phyloP scores from a whole-genome alignment of 2,329 filamentous ascomycete species.

The Podosphaera fusca region DNA sequence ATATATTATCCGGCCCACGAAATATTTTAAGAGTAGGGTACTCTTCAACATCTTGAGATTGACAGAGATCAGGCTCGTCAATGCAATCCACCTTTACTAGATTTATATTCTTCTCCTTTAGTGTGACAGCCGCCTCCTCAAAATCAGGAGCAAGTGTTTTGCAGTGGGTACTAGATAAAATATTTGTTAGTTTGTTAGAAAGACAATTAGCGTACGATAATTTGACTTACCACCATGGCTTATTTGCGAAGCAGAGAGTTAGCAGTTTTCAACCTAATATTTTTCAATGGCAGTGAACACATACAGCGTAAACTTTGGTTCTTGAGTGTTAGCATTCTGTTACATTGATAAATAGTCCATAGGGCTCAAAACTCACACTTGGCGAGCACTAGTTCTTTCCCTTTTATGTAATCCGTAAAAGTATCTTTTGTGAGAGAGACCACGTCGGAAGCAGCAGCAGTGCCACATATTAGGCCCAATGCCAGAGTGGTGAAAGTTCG shows the following conservation, averaged over 20 bases:
- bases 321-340: conserved; percentile 6
- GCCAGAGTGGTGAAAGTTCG: conserved; percentile 15
- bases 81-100: conserved; percentile 88
- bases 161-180: conserved; percentile 47
- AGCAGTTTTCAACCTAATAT: conserved; percentile 7
- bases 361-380: conserved; percentile 44
- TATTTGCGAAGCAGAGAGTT: conserved; percentile 7
- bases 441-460: conserved; percentile 58
- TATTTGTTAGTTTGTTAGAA: conserved; percentile 10
- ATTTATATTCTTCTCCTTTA: conserved; percentile 74
- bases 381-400: conserved; percentile 73
- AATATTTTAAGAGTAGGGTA: conserved; percentile 99
- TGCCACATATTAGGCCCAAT: conserved; percentile 18
- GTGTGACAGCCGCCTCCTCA: conserved; percentile 59
- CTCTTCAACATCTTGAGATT: conserved; percentile 74
- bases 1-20: conserved; percentile 63
- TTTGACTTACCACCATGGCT: conserved; percentile 17
- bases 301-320: conserved; percentile 63
- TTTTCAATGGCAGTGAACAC: conserved; percentile 29
- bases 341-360: conserved; percentile 1
- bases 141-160: conserved; percentile 91
- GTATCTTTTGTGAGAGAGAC: conserved; percentile 62
- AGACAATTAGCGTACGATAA: background rate
- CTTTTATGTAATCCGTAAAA: conserved; percentile 68
- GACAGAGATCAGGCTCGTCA: conserved; percentile 77